A percentile compares a stretch with the other conserved stretches of the same genome.
phyloP scores from a whole-genome alignment of 2,329 filamentous ascomycete genomes.

The Colletotrichum coccodes region DNA sequence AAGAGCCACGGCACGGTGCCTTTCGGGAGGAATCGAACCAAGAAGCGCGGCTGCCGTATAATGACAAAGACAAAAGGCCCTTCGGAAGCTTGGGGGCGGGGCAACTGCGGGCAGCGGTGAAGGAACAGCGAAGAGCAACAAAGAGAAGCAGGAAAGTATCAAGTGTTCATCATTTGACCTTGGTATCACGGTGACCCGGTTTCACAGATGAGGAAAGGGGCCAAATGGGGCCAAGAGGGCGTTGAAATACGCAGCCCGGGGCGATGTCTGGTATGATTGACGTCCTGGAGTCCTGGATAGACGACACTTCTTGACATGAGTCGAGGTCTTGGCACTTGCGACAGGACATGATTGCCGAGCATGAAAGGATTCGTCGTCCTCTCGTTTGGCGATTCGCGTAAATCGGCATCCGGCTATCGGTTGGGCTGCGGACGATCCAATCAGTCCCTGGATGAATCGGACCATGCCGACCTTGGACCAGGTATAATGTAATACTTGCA shows the following conservation, averaged over 20 bases:
- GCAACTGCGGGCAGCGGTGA: conserved; percentile 3
- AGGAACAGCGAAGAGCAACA: background rate
- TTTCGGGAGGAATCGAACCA: background rate
- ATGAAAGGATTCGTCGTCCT: background rate
- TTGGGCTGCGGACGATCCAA: background rate
- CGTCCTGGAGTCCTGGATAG: background rate
- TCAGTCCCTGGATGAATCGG: background rate
- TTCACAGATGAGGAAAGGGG: conserved; percentile 21
- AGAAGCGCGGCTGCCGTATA: conserved; percentile 9
- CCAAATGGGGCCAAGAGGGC: conserved; percentile 18
- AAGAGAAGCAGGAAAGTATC: background rate
- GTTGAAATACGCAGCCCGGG: conserved; percentile 1
- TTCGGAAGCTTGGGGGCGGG: conserved; percentile 24
- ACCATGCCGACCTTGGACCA: conserved; percentile 15
- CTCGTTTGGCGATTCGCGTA: conserved; percentile 3
- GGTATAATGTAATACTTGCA: conserved; percentile 9
- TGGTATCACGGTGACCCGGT: conserved; percentile 10
- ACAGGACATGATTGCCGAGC: background rate
- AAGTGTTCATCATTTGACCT: conserved; percentile 18
- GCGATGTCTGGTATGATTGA: conserved; percentile 8
- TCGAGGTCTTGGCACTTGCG: conserved; percentile 10
- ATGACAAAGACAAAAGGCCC: background rate
- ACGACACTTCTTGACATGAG: conserved; percentile 9
- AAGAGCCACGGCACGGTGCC: background rate
- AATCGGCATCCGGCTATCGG: conserved; percentile 11